Evolutionary conservation across 192 early-diverging fungal species (phyloP).

Genomic region (Backusella sp.): DNA sequence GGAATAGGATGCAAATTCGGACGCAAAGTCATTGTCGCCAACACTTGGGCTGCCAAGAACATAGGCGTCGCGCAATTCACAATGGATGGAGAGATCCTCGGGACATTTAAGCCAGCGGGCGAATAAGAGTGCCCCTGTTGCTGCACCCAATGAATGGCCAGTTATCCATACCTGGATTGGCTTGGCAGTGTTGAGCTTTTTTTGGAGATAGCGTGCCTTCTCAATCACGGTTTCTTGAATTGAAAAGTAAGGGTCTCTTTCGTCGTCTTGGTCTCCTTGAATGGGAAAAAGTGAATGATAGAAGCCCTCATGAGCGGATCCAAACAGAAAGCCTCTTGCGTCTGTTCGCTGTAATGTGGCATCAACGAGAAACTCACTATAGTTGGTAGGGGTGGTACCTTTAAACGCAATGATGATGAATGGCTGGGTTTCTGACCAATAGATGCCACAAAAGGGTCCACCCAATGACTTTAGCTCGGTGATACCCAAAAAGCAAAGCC

Average conservation of each 20-base stretch:
- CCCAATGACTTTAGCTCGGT: slow-evolving; percentile 48
- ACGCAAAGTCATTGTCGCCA: slow-evolving; percentile 45
- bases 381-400: slow-evolving; percentile 53
- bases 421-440: slow-evolving; percentile 41
- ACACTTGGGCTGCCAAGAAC: slow-evolving; percentile 43
- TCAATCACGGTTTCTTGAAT: slow-evolving; percentile 40
- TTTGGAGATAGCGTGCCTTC: slow-evolving; percentile 27
- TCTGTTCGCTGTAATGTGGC: slow-evolving; percentile 46
- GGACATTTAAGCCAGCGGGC: slow-evolving; percentile 42
- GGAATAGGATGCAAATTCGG: slow-evolving; percentile 36
- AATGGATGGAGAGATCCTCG: slow-evolving; percentile 9
- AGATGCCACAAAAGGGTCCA: slow-evolving; percentile 48
- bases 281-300: slow-evolving; percentile 49
- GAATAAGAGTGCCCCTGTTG: slow-evolving; percentile 41
- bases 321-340: slow-evolving; percentile 48
- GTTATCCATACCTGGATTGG: slow-evolving; percentile 51
- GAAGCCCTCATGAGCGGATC: slow-evolving; percentile 54
- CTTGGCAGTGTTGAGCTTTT: not conserved
- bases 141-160: slow-evolving; percentile 55
- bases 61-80: slow-evolving; percentile 40
- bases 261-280: slow-evolving; percentile 22
- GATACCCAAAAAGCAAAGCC: slow-evolving; percentile 41
- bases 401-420: slow-evolving; percentile 47
- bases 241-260: slow-evolving; percentile 39
- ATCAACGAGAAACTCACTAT: slow-evolving; percentile 49